These are phyloP conservation scores for Lunularia cruciata DNA, from an alignment of 225 moss, liverwort and hornwort genomes.

Conservation along the genomic window DNA sequence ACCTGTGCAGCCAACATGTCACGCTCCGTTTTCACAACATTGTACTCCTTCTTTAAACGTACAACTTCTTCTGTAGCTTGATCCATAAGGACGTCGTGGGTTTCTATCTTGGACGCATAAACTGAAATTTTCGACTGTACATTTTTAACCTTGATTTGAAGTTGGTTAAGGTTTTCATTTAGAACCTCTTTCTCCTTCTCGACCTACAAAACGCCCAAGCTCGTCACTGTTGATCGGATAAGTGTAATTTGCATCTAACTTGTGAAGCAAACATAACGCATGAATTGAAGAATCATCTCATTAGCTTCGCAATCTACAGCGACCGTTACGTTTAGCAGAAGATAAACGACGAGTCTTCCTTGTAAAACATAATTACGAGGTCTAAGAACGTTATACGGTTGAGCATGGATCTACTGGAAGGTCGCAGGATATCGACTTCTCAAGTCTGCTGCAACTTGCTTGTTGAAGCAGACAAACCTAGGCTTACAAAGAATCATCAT, in stretches of 20 bases:
- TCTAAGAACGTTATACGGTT: no score
- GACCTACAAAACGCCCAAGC: constrained; percentile 27
- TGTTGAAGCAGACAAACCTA: no score
- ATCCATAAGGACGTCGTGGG: constrained; percentile 34
- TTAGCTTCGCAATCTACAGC: no score
- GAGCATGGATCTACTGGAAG: no score
- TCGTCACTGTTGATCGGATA: background rate
- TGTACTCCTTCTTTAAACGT: constrained; percentile 45
- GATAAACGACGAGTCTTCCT: no score
- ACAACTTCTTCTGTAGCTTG: constrained; percentile 49
- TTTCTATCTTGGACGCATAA: constrained; percentile 32
- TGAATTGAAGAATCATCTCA: background rate
- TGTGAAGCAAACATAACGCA: no score
- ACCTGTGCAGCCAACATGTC: constrained; percentile 63
- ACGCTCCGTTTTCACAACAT: constrained; percentile 49
- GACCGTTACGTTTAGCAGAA: no score
- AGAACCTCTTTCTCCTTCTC: constrained; percentile 49
- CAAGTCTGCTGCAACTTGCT: no score
- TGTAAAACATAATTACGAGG: no score
- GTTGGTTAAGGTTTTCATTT: constrained; percentile 30
- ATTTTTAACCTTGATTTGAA: constrained; percentile 35
- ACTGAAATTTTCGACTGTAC: constrained; percentile 31
- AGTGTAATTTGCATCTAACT: no score
- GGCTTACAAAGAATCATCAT: no score
- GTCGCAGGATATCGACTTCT: no score